A percentile compares a stretch with the other conserved stretches of the same genome.
These are phyloP conservation scores for Solanum chiquidenum DNA, from an alignment of 257 asterid genomes.

Conservation along the genomic window DNA sequence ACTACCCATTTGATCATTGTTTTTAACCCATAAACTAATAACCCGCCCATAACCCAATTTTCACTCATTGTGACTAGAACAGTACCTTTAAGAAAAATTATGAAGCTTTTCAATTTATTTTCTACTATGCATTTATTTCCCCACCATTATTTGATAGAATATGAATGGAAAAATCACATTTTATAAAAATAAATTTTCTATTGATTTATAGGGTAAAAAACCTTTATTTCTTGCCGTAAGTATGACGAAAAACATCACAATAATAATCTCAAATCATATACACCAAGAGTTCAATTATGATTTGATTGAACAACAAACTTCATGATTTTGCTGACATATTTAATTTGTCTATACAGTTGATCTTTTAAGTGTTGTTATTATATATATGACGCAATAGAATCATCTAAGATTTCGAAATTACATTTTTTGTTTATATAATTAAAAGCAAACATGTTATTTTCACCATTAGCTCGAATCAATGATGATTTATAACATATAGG, in stretches of 20 bases:
- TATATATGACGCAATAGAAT: not conserved
- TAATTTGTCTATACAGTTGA: not conserved
- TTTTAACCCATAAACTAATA: too few species aligned
- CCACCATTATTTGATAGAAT: too few species aligned
- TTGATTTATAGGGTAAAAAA: too few species aligned
- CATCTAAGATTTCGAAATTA: not conserved
- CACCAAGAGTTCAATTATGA: not conserved
- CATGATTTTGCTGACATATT: not conserved
- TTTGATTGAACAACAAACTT: not conserved
- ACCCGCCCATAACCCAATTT: too few species aligned
- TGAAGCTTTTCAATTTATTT: too few species aligned
- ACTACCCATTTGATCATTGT: too few species aligned
- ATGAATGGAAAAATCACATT: too few species aligned
- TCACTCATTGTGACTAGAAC: too few species aligned
- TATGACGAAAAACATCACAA: not conserved
- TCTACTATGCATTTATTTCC: too few species aligned
- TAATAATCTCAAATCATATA: not conserved
- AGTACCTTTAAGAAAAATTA: too few species aligned
- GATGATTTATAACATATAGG: not conserved
- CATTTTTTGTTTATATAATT: not conserved
- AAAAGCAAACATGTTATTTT: not conserved
- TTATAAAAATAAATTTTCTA: too few species aligned
- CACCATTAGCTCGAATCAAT: not conserved
- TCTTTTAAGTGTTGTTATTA: too few species aligned
- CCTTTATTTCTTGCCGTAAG: not conserved